These are phyloP conservation scores for Rubia yunnanensis DNA, from an alignment of 257 asterid genomes.

Conservation along the genomic window DNA sequence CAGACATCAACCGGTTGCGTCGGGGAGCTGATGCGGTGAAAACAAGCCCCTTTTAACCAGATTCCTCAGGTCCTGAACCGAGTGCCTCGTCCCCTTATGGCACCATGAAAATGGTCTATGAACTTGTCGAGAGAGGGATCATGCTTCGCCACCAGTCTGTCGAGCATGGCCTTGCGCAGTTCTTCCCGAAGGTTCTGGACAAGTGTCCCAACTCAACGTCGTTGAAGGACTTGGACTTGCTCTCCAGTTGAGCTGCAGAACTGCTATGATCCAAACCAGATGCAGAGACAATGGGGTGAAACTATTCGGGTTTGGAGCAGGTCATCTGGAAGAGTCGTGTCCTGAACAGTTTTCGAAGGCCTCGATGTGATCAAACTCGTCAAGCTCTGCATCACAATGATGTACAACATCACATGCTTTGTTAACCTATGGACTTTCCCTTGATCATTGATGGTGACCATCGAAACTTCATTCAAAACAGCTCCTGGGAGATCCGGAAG, in stretches of 20 bases:
- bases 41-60: not conserved
- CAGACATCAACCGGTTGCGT: not conserved
- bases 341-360: slow-evolving; percentile 11
- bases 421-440: slow-evolving; percentile 69
- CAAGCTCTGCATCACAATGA: slow-evolving; percentile 49
- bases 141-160: slow-evolving; percentile 54
- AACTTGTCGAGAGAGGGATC: slow-evolving; percentile 61
- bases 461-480: slow-evolving; percentile 58
- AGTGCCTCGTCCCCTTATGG: slow-evolving; percentile 56
- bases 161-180: slow-evolving; percentile 51
- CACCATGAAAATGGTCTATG: too few species aligned
- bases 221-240: slow-evolving; percentile 49
- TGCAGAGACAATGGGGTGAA: slow-evolving; percentile 57
- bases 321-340: not conserved
- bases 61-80: slow-evolving; percentile 20
- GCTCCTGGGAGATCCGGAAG: slow-evolving; percentile 60
- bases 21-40: not conserved
- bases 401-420: slow-evolving; percentile 64
- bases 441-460: slow-evolving; percentile 34
- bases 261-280: slow-evolving; percentile 60
- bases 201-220: slow-evolving; percentile 52
- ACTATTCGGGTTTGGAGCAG: slow-evolving; percentile 27
- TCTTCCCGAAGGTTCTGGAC: slow-evolving; percentile 75
- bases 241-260: slow-evolving; percentile 67
- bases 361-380: slow-evolving; percentile 34